Evolutionary conservation across 2,329 filamentous ascomycete genomes (phyloP).

Genomic region (Alternaria incomplexa): DNA sequence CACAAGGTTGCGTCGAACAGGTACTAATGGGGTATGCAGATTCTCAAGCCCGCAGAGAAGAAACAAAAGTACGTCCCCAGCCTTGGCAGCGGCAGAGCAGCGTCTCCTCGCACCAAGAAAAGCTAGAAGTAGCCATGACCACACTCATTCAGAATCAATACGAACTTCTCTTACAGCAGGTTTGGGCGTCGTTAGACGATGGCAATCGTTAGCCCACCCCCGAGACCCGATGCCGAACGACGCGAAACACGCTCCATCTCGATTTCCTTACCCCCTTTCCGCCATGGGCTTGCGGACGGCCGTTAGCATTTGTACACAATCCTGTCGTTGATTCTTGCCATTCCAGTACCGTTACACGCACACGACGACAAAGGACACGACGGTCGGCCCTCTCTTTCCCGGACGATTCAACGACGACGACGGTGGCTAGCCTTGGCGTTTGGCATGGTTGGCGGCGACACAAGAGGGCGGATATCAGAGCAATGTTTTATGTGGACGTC

Average conservation of each 20-base stretch:
- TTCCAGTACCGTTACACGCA: constrained; percentile 25
- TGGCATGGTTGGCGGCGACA: constrained; percentile 33
- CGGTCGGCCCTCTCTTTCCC: constrained; percentile 9
- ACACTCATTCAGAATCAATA: constrained; percentile 46
- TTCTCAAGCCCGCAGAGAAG: constrained; percentile 99
- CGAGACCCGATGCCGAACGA: constrained; percentile 40
- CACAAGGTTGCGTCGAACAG: neutral
- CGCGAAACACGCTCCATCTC: constrained; percentile 38
- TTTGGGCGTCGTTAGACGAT: constrained; percentile 85
- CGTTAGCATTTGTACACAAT: constrained; percentile 39
- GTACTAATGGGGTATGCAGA: constrained; percentile 60
- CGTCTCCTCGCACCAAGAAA: constrained; percentile 74
- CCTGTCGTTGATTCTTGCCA: constrained; percentile 26
- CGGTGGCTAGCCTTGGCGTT: constrained; percentile 15
- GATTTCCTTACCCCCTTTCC: constrained; percentile 44
- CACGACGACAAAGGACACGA: constrained; percentile 4
- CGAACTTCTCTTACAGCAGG: constrained; percentile 73
- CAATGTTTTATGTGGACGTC: constrained; percentile 1
- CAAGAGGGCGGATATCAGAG: constrained; percentile 21
- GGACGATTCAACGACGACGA: constrained; percentile 18
- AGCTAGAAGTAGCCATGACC: constrained; percentile 63
- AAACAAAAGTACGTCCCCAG: constrained; percentile 99
- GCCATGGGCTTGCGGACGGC: constrained; percentile 38
- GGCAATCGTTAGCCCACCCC: constrained; percentile 40
- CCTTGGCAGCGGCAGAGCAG: constrained; percentile 72